Base-by-base conservation (phyloP, 768 basidiomycete species). In the Heimioporus sp. region DNA sequence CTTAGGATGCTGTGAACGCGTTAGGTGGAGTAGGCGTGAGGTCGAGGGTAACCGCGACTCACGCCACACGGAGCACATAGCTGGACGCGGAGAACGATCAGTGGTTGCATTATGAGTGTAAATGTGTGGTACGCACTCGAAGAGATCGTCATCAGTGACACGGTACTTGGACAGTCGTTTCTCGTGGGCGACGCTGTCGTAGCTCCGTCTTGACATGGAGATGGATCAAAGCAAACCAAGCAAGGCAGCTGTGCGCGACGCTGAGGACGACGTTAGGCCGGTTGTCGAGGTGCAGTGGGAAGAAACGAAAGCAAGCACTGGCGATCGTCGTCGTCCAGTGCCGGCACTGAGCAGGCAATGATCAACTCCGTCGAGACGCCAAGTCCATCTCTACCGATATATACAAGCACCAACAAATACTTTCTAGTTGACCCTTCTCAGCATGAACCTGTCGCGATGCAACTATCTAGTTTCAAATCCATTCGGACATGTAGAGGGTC, bases 11-110 rank as follows among this genome's bases (percentile, higher is more conserved):
- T 94, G 64, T 49, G 46, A 24, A 51, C 43, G 31, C 48, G 37
- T 54, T 34, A 53, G 49, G 52, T 30, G 45, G 59, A 51, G 49
- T 15, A 15, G 15, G 47, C 19, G 34, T 15, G 31, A 48, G 30
- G 48, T 40, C 32, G 32, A 46, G 42, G 28, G 16, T 17, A 44
- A 55, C 34, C 43, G 24, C 41, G 17, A 77, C 89, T 77, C 68
- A 93, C 92, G 89, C 87, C 72, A 88, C 86, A 53, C 92, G 84
- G 42, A 94, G 77, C 36, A 80, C 81, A 81, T 89, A 90, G 58
- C 92, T 94, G 55, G 54, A 28, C 24, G 7, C 24, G 49, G 36
- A 59, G 49, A 55, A 11, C 16, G 35, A 58, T 61, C 42, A 52
- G 48, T 2, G 11, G 39, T 53, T 24, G 37, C 32, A 34, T 30